Evolutionary conservation across 2,329 filamentous ascomycete genomes (phyloP).

Genomic region (Stachybotrys echinatus): DNA sequence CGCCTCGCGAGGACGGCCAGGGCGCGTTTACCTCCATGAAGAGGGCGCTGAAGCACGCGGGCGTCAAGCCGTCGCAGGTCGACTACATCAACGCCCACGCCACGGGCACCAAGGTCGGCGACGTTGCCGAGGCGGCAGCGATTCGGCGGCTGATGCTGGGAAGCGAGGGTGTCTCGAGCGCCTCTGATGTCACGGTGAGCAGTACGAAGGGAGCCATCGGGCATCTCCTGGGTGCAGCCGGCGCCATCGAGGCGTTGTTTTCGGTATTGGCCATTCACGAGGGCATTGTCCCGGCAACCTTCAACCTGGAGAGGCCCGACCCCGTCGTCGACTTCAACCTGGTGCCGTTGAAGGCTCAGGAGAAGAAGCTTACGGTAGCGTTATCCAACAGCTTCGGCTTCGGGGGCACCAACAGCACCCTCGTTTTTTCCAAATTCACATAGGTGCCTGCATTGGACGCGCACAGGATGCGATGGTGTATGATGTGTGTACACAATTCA

Average conservation of each 20-base stretch:
- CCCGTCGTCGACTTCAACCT: slow-evolving; percentile 78
- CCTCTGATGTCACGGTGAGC: slow-evolving; percentile 71
- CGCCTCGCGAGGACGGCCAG: slow-evolving; percentile 74
- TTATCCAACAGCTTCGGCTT: slow-evolving; percentile 97
- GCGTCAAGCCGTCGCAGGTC: slow-evolving; percentile 62
- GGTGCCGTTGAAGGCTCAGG: slow-evolving; percentile 66
- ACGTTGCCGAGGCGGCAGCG: slow-evolving; percentile 80
- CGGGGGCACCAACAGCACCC: slow-evolving; percentile 87
- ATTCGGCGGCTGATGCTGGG: slow-evolving; percentile 75
- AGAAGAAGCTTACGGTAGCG: slow-evolving; percentile 65
- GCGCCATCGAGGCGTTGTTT: slow-evolving; percentile 85
- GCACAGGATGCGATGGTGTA: too few relatives aligned
- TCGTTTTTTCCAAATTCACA: slow-evolving; percentile 60
- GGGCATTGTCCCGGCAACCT: slow-evolving; percentile 77
- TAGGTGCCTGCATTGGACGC: background rate
- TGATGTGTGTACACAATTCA: background rate
- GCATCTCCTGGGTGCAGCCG: slow-evolving; percentile 86
- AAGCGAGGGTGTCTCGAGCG: slow-evolving; percentile 56
- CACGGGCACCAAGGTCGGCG: slow-evolving; percentile 80
- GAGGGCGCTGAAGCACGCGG: slow-evolving; percentile 69
- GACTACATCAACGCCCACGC: slow-evolving; percentile 97
- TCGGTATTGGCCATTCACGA: slow-evolving; percentile 72
- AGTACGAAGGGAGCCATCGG: slow-evolving; percentile 93
- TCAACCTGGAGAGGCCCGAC: slow-evolving; percentile 69
- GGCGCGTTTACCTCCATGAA: slow-evolving; percentile 85